Conservation (phyloP, 73 alveolate genomes). For the Tetrahymena thermophila region DNA sequence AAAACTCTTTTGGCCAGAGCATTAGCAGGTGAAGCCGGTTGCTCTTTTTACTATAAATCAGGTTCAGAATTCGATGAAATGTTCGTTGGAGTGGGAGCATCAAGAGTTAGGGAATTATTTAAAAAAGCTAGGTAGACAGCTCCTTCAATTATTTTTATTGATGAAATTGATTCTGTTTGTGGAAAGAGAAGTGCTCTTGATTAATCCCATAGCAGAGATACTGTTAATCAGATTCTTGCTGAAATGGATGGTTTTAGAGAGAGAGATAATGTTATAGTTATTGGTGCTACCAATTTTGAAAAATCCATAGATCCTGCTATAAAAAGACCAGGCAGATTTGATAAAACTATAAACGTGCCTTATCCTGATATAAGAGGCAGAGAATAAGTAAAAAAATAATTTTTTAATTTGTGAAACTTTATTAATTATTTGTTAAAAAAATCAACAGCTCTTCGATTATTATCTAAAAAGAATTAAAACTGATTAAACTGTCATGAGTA, state of each 20-base stretch:
- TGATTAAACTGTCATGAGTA: constrained; percentile 48
- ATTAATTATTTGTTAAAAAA: background rate
- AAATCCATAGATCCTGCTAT: constrained; percentile 82
- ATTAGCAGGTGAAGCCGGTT: constrained; percentile 83
- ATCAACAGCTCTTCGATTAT: constrained; percentile 37
- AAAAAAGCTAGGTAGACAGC: constrained; percentile 73
- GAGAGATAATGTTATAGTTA: constrained; percentile 71
- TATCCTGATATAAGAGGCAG: constrained; percentile 83
- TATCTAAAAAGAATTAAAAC: constrained; percentile 59
- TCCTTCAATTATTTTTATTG: constrained; percentile 52
- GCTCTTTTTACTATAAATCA: constrained; percentile 69
- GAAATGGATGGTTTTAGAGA: constrained; percentile 79
- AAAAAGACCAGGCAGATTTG: constrained; percentile 87
- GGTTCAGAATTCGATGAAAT: constrained; percentile 96
- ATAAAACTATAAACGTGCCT: constrained; percentile 81
- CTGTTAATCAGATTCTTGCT: constrained; percentile 59
- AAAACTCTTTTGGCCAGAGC: constrained; percentile 86
- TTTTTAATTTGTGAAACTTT: background rate
- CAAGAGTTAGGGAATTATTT: constrained; percentile 71
- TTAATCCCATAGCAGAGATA: constrained; percentile 41
- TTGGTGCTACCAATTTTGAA: constrained; percentile 87
- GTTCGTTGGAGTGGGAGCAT: constrained; percentile 96
- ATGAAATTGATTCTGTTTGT: constrained; percentile 56
- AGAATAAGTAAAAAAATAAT: constrained; percentile 41
- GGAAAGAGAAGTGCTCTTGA: constrained; percentile 48